These are phyloP conservation scores for Wallacemonas sp. DNA, from an alignment of 208 protist genomes.

Conservation along the genomic window DNA sequence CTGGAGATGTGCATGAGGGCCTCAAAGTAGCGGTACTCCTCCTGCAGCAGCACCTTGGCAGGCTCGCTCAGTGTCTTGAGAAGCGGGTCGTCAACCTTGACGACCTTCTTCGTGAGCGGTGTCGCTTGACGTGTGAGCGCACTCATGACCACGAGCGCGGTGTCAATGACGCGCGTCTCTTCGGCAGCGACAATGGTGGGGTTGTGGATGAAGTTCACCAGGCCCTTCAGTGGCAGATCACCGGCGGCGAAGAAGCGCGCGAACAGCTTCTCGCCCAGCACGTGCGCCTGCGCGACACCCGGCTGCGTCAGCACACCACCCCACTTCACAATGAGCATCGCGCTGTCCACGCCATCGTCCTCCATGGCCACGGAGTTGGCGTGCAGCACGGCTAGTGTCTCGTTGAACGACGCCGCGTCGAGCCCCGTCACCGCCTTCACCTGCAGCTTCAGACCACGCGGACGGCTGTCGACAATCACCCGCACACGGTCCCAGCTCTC, in stretches of 20 bases:
- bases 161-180: constrained; percentile 47
- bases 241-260: constrained; percentile 61
- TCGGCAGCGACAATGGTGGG: constrained; percentile 37
- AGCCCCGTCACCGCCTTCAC: constrained; percentile 26
- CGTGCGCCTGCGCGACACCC: constrained; percentile 46
- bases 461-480: constrained; percentile 41
- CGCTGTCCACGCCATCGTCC: constrained; percentile 8
- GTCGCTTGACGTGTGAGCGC: constrained; percentile 42
- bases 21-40: constrained; percentile 58
- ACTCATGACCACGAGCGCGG: constrained; percentile 49
- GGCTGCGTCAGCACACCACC: constrained; percentile 50
- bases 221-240: constrained; percentile 42
- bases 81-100: constrained; percentile 39
- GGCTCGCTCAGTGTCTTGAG: constrained; percentile 40
- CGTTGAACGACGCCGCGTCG: constrained; percentile 2
- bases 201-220: constrained; percentile 41
- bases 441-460: constrained; percentile 43
- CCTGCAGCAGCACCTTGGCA: constrained; percentile 40
- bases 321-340: constrained; percentile 65
- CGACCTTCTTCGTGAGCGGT: constrained; percentile 29
- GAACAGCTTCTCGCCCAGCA: constrained; percentile 54
- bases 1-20: constrained; percentile 48
- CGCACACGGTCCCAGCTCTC: constrained; percentile 48
- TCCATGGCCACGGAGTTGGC: not conserved
- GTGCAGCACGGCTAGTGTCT: not conserved